Evolutionary conservation across 495 filamentous ascomycete genomes (phyloP), one percentile per base, ranked within the genome.

Genomic region (Bacidia gigantensis): DNA sequence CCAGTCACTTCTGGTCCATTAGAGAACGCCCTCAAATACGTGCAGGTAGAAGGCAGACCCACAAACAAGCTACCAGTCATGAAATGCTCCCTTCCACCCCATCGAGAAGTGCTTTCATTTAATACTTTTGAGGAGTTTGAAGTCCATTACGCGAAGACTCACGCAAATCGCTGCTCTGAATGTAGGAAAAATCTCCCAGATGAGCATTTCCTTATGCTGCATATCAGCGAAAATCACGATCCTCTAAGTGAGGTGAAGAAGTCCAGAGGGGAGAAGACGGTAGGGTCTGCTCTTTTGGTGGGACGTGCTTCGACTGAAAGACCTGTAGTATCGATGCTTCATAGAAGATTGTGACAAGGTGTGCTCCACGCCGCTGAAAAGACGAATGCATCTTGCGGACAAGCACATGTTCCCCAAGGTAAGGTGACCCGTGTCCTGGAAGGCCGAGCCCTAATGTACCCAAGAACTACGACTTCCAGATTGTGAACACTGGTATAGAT

Each of bases 191-290:
- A 87, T 58, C 85, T 89, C 54, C 83, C 82, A 1, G 82, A 81
- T 0, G 70, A 75, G 35, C 76, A 77, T 52, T 82, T 92, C 48
- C 68, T 98, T 51, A 71, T 75, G 56, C 61, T 98, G 2, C 92
- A 98, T 65, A 94, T 96, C 55, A 79, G 84, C 56, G 92, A 98
- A 65, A 87, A 84, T 54, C 92, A 98, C 69, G 89, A 98, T 69
- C 72, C 85, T 1, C 71, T 97, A 43, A 72, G 70, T 35, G 80
- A 76, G 32, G 76, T 84, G n/a, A 76, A 70, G 53, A 74, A 77
- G 56, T 88, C 86, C 43, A 74, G 77, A 41, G 90, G 87, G 24
- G 90, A 95, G 63, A 90, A 88, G 56, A 95, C 83, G 1, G 88
- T 93, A 72, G 63, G 82, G 69, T n/a, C 22, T 24, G 2, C 14